A percentile compares a stretch with the other conserved stretches of the same genome.
These are phyloP conservation scores for Peronospora destructor DNA, from an alignment of 352 stramenopile species.

Conservation along the genomic window DNA sequence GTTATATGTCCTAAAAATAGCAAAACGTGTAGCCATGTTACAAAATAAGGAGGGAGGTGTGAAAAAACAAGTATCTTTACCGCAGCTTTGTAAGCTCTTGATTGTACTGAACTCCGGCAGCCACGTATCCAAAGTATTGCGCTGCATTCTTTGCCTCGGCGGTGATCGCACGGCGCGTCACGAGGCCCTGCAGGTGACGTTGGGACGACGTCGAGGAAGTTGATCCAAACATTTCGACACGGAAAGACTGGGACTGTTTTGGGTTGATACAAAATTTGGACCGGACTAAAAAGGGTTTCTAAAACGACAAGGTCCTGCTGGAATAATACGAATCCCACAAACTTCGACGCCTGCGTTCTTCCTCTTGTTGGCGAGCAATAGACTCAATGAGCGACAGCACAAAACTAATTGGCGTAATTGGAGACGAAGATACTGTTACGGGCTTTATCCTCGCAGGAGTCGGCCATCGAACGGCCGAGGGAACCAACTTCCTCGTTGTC, in stretches of 20 bases:
- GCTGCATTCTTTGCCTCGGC: slow-evolving; percentile 50
- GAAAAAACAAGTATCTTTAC: slow-evolving; percentile 18
- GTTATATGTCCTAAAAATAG: slow-evolving; percentile 41
- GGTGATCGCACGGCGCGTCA: slow-evolving; percentile 41
- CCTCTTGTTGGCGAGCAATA: background rate
- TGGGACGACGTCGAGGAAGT: slow-evolving; percentile 24
- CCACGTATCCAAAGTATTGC: slow-evolving; percentile 71
- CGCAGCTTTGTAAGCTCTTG: slow-evolving; percentile 44
- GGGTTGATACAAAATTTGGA: slow-evolving; percentile 9
- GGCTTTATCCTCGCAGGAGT: slow-evolving; percentile 96
- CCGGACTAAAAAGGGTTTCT: slow-evolving; percentile 4
- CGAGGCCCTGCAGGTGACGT: slow-evolving; percentile 61
- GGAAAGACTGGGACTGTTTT: slow-evolving; percentile 10
- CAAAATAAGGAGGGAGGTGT: background rate
- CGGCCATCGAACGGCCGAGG: slow-evolving; percentile 91
- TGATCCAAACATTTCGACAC: slow-evolving; percentile 15
- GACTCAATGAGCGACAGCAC: slow-evolving; percentile 62
- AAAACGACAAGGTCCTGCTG: background rate
- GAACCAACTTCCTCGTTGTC: slow-evolving; percentile 96
- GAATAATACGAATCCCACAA: background rate
- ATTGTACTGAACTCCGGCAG: slow-evolving; percentile 48
- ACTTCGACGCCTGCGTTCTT: background rate
- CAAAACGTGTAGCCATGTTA: slow-evolving; percentile 14
- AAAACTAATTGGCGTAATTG: slow-evolving; percentile 85
- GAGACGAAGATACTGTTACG: slow-evolving; percentile 95